These are phyloP conservation scores for Aspergillus steynii DNA, from an alignment of 495 filamentous ascomycete species.

Conservation along the genomic window DNA sequence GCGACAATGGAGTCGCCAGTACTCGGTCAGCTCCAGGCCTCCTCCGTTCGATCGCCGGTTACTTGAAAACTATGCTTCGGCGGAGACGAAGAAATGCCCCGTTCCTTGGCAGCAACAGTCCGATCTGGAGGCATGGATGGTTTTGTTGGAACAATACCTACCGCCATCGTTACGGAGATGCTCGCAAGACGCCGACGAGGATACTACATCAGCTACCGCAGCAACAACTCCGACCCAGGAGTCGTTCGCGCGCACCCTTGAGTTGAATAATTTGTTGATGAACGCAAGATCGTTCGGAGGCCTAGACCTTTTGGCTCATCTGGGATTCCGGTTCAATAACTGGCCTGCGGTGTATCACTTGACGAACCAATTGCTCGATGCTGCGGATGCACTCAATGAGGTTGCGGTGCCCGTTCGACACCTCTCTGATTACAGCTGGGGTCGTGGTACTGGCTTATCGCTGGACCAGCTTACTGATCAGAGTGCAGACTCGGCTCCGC, in stretches of 20 bases:
- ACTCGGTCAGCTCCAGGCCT: constrained; percentile 13
- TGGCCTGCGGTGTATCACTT: constrained; percentile 46
- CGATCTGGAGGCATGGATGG: constrained; percentile 40
- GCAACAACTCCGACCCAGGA: constrained; percentile 17
- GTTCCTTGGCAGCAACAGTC: constrained; percentile 14
- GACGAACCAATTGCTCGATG: constrained; percentile 42
- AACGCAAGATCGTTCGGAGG: constrained; percentile 26
- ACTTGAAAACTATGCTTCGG: constrained; percentile 3
- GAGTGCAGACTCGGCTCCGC: constrained; percentile 8
- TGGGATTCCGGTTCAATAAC: constrained; percentile 44
- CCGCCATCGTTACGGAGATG: constrained; percentile 32
- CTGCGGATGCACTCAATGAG: constrained; percentile 21
- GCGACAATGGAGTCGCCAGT: constrained; percentile 27
- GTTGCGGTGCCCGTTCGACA: constrained; percentile 15
- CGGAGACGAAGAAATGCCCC: constrained; percentile 13
- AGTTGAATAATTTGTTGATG: constrained; percentile 28
- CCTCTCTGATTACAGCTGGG: constrained; percentile 28
- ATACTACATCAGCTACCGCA: constrained; percentile 5
- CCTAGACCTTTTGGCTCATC: constrained; percentile 40
- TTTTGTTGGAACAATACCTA: constrained; percentile 45
- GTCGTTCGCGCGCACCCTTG: constrained; percentile 21
- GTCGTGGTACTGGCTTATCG: constrained; percentile 15
- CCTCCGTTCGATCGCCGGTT: constrained; percentile 11
- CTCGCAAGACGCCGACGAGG: constrained; percentile 9
- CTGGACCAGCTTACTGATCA: constrained; percentile 35